A percentile compares a stretch with the other conserved stretches of the same genome.
Conservation (phyloP, 805 yeast species). For the Pichia membranifaciens region DNA sequence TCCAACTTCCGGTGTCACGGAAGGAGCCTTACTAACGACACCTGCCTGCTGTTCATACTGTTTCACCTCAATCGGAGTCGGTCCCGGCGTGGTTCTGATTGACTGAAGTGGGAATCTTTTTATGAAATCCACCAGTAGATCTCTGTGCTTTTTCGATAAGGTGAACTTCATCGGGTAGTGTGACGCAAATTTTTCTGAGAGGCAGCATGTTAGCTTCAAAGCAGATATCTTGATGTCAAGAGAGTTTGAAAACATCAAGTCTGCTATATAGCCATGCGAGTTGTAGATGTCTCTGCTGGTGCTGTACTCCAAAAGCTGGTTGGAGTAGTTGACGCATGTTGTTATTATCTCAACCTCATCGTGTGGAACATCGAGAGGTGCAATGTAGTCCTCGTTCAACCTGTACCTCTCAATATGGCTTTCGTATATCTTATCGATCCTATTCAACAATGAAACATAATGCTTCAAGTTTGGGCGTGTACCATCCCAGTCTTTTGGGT, state of each 20-base stretch:
- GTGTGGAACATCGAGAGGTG: slow-evolving; percentile 38
- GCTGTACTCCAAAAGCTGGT: slow-evolving; percentile 61
- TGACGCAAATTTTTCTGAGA: slow-evolving; percentile 56
- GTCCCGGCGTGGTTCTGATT: slow-evolving; percentile 27
- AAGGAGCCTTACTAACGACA: slow-evolving; percentile 7
- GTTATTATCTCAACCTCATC: slow-evolving; percentile 45
- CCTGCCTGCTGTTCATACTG: slow-evolving; percentile 20
- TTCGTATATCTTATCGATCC: slow-evolving; percentile 65
- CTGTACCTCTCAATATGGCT: slow-evolving; percentile 47
- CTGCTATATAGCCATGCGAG: slow-evolving; percentile 56
- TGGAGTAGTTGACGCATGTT: slow-evolving; percentile 56
- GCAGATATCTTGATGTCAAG: slow-evolving; percentile 54
- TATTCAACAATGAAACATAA: slow-evolving; percentile 73
- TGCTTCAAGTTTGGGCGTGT: slow-evolving; percentile 48
- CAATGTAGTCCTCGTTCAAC: slow-evolving; percentile 41
- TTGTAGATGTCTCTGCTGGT: slow-evolving; percentile 61
- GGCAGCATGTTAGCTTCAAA: slow-evolving; percentile 43
- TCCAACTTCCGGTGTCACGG: slow-evolving; percentile 2
- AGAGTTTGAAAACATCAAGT: slow-evolving; percentile 54
- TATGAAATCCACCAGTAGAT: slow-evolving; percentile 44
- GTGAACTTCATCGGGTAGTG: slow-evolving; percentile 37
- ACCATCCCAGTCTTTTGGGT: slow-evolving; percentile 28
- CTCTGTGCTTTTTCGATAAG: slow-evolving; percentile 40
- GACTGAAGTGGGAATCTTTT: slow-evolving; percentile 35
- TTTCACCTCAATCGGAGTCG: slow-evolving; percentile 15